Base-by-base conservation (phyloP, 2,329 filamentous ascomycete genomes). In the Aspergillus fumigatus region DNA sequence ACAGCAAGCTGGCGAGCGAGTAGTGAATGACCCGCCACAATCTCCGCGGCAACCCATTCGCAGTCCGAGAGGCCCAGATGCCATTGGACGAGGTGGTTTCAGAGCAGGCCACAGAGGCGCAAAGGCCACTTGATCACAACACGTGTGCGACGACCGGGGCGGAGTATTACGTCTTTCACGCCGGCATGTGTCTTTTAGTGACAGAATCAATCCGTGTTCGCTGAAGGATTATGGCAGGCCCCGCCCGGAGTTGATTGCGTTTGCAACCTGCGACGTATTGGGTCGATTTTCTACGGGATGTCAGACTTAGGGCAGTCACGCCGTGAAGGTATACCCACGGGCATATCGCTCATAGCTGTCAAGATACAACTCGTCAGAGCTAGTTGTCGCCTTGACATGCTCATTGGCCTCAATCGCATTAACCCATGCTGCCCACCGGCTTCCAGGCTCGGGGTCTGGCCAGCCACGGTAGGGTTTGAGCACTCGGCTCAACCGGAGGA, bases 21-120 rank as follows among this genome's bases (percentile, higher is more conserved):
- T 25, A 23, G 78, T 77, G 45, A 71, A 68, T 10, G 72, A 73
- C 19, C 67, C 65, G 49, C 62, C 64, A 23, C 55, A 58, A 51
- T 56, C 67, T 26, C 59, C 70, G 62, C 51, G 88, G 50, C 85
- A 87, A 60, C 83, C 89, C 17, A 82, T 92, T 58, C 84, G 92
- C 60, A 80, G 84, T 67, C 92, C 92, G 1, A 83, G 84, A 66
- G 91, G 91, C 9, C 92, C 92, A 9, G 89, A 95, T 69, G 82
- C 83, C 49, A 89, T 81, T 69, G 89, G 89, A 56, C 82, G 88
- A 67, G 89, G 87, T 55, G 90, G 90, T 0, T 92, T 92, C 73
- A 89, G 88, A 38, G 92, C 94, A 68, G 82, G 81, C 49, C 79
- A 79, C 60, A 82, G 89, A 66, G 88, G 88, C 60, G 81, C 78